Base-by-base conservation (phyloP, 192 early-diverging fungal genomes). In the Entophlyctis luteolus region DNA sequence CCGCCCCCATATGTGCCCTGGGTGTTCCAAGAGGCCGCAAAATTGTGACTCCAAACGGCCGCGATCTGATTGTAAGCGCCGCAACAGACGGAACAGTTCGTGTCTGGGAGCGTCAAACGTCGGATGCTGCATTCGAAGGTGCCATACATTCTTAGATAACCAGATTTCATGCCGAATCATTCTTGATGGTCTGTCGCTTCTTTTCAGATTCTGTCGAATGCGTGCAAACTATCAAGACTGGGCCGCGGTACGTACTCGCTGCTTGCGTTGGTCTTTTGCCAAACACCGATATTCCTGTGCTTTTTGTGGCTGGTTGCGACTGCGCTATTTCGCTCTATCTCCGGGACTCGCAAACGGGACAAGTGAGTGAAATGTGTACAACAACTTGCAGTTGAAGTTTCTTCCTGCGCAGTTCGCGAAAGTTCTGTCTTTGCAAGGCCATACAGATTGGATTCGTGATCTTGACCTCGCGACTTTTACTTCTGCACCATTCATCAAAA, bases 381-480 rank as follows among this genome's bases (percentile, higher is more conserved):
- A 18, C 25, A 36, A 35, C 5, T 16, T 20, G n/a, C 20, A 55
- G 12, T 35, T n/a, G 33, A n/a, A 54, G 20, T 12, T 3, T 8
- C 20, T 29, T 3, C 28, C 28, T 0, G 12, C 38, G 0, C 49
- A 84, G 80, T 96, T 97, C 77, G 63, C 65, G 10, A 78, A 83
- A 49, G 71, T 77, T 2, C 72, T 91, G 45, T 68, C 81, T 6
- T 75, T 98, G 22, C 81, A 86, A 35, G 96, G 96, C 2, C 96
- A 98, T 74, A 89, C 91, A 14, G 92, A 94, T 66, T 98, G 96
- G 96, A 84, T 96, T 23, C 86, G 92, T 10, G 84, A 87, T 6
- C 55, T 97, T 53, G 81, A 90, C 10, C 89, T 93, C 48, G 79
- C 84, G 2, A 83, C 79, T 27, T 88, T 87, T 72, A 83, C 81